Percentiles rank a stretch among this genome's conserved stretches.
These are phyloP conservation scores for Suillus subalutaceus DNA, from an alignment of 768 basidiomycete species.

Conservation along the genomic window DNA sequence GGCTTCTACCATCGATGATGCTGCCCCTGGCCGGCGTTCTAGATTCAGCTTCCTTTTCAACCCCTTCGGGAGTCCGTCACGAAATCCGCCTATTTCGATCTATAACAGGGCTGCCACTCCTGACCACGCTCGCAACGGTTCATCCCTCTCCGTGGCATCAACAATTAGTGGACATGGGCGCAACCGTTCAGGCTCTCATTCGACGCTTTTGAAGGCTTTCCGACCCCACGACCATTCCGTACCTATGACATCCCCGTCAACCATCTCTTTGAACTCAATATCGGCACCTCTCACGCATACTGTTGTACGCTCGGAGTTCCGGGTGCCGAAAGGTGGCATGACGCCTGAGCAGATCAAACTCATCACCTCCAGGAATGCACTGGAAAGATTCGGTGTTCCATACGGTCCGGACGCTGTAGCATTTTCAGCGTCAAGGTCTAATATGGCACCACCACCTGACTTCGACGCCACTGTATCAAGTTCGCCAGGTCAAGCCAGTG, in stretches of 20 bases:
- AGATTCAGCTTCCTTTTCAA: constrained; percentile 53
- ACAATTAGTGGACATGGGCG: constrained; percentile 34
- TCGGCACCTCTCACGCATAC: constrained; percentile 80
- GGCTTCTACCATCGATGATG: neutral
- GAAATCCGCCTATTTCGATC: constrained; percentile 15
- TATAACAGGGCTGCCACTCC: constrained; percentile 26
- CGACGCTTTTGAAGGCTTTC: constrained; percentile 24
- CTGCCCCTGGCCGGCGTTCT: constrained; percentile 37
- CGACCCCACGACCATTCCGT: constrained; percentile 45
- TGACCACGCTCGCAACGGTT: constrained; percentile 17
- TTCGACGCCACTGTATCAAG: constrained; percentile 40
- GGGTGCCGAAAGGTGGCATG: constrained; percentile 52
- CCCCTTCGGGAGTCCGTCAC: constrained; percentile 36
- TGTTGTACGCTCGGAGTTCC: constrained; percentile 67
- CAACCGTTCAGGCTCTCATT: constrained; percentile 40
- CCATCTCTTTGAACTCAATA: constrained; percentile 73
- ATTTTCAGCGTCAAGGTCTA: constrained; percentile 50
- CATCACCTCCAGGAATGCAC: constrained; percentile 66
- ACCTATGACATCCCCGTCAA: constrained; percentile 63
- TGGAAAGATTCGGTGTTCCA: constrained; percentile 73
- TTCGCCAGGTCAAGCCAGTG: neutral
- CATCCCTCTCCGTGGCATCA: constrained; percentile 26
- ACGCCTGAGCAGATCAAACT: constrained; percentile 63
- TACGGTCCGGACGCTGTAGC: constrained; percentile 77
- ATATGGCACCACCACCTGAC: constrained; percentile 52